Conservation (phyloP, 805 yeast genomes). For the Pichia heedii region DNA sequence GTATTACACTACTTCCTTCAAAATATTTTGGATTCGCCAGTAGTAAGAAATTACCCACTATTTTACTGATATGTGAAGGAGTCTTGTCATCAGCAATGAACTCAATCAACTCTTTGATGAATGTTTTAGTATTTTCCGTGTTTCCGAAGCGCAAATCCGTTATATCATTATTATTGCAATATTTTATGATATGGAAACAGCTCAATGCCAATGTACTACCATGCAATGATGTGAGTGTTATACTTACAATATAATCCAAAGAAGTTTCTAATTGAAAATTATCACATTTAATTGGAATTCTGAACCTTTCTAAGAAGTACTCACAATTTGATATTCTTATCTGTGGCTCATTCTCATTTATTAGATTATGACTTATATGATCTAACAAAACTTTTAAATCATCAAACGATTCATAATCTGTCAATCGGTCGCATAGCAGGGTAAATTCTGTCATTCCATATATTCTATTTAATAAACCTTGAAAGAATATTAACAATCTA, state of each 20-base stretch:
- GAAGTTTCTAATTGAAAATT: background rate
- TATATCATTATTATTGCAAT: background rate
- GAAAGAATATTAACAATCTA: no score
- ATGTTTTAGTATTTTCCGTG: background rate
- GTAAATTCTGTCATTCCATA: no score
- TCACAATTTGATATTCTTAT: background rate
- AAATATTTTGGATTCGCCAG: background rate
- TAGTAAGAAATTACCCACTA: background rate
- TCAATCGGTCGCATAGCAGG: no score
- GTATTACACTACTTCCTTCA: background rate
- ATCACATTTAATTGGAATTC: background rate
- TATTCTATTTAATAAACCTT: no score
- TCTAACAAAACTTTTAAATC: background rate
- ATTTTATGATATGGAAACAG: background rate
- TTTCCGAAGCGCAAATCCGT: background rate
- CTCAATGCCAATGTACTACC: background rate
- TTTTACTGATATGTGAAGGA: background rate
- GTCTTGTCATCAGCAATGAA: background rate
- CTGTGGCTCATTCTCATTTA: background rate
- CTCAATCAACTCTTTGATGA: background rate
- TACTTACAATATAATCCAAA: background rate
- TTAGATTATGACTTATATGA: background rate
- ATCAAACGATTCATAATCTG: background rate
- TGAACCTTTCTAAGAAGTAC: background rate
- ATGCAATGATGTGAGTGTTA: background rate